Evolutionary conservation across 2,329 filamentous ascomycete genomes (phyloP).

Genomic region (Uncinocarpus reesii): DNA sequence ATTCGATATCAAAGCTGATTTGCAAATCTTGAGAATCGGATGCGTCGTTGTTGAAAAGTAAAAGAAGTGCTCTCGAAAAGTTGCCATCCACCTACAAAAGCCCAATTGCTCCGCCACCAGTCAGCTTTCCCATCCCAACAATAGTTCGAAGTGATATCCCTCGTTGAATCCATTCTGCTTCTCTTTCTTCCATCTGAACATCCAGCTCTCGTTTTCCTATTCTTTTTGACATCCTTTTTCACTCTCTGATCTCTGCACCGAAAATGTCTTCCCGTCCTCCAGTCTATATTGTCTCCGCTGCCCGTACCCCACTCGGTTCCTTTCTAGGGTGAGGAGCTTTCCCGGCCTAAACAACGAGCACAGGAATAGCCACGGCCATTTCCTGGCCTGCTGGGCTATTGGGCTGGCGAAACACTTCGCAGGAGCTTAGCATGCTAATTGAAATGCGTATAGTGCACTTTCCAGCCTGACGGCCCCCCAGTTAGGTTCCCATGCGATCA

Average conservation of each 20-base stretch:
- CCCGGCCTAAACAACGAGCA: no score
- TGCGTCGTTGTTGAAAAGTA: no score
- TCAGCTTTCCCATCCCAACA: background rate
- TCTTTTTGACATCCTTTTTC: background rate
- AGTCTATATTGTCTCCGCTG: slow-evolving; percentile 92
- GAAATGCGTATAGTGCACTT: slow-evolving; percentile 55
- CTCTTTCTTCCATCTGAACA: background rate
- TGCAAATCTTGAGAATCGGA: no score
- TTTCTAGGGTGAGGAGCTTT: slow-evolving; percentile 67
- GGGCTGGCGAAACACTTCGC: background rate
- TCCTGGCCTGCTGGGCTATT: slow-evolving; percentile 61
- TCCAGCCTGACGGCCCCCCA: slow-evolving; percentile 77
- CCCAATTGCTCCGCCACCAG: background rate
- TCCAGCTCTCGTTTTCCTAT: background rate
- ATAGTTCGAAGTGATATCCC: background rate
- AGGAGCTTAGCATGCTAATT: slow-evolving; percentile 1
- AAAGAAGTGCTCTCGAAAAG: background rate
- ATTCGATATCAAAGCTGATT: no score
- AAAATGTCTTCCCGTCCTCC: slow-evolving; percentile 55
- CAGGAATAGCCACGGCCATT: no score
- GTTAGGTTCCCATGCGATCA: slow-evolving; percentile 84
- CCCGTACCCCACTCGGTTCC: slow-evolving; percentile 81
- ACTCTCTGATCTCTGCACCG: background rate
- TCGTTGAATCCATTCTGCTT: background rate
- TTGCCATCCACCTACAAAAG: background rate